A percentile compares a stretch with the other conserved stretches of the same genome.
These are phyloP conservation scores for Iberis pinnata DNA, from an alignment of 345 rosid genomes.

Conservation along the genomic window DNA sequence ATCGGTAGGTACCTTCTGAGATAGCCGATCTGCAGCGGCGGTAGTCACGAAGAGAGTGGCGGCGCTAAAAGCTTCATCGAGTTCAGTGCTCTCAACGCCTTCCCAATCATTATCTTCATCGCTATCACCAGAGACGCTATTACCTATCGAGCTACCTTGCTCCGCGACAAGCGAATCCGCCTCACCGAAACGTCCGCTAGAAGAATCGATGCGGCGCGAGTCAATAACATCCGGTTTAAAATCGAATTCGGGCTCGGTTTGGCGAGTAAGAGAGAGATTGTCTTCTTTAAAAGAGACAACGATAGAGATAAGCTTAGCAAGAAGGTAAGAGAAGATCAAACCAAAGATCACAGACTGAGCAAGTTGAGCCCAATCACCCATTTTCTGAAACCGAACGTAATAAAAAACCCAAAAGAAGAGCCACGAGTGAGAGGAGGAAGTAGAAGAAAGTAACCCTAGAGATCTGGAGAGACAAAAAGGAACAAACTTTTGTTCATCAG, in stretches of 20 bases:
- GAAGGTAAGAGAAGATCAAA: conserved; percentile 72
- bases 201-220: conserved; percentile 22
- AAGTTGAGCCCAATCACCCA: conserved; percentile 76
- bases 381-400: conserved; percentile 12
- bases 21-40: conserved; percentile 54
- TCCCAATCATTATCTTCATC: conserved; percentile 79
- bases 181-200: conserved; percentile 24
- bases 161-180: conserved; percentile 61
- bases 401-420: conserved; percentile 16
- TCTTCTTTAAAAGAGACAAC: conserved; percentile 76
- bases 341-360: conserved; percentile 70
- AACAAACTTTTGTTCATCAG: conserved; percentile 8
- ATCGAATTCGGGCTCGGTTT: conserved; percentile 6
- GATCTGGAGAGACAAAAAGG: conserved; percentile 24
- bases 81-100: conserved; percentile 87
- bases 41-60: conserved; percentile 74
- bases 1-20: conserved; percentile 52
- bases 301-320: conserved; percentile 86
- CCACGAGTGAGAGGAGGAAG: conserved; percentile 2
- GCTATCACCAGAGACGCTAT: conserved; percentile 40
- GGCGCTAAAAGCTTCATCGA: conserved; percentile 80
- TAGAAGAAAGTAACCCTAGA: conserved; percentile 6
- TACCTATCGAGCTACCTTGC: conserved; percentile 68
- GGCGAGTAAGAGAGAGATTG: conserved; percentile 54
- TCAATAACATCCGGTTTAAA: conserved; percentile 27